Percentiles rank a stretch among this genome's conserved stretches.
Evolutionary conservation across 2,329 filamentous ascomycete species (phyloP).

Genomic region (Aspergillus nomiae): DNA sequence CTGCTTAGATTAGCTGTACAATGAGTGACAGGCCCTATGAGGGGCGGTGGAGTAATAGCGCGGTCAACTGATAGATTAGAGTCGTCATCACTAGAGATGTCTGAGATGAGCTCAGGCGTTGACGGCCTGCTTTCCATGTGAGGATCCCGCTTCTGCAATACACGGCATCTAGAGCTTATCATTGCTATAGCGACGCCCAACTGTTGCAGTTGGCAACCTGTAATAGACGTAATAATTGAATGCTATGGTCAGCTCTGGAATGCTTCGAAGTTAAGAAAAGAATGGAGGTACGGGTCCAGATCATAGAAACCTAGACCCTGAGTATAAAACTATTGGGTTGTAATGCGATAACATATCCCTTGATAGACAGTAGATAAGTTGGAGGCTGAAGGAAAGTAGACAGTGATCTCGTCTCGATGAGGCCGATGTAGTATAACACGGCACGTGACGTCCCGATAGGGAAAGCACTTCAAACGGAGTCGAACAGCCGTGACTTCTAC

Average conservation of each 20-base stretch:
- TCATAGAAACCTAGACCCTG: neutral
- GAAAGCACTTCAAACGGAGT: constrained; percentile 14
- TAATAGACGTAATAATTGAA: constrained; percentile 4
- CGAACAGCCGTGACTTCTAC: constrained; percentile 2
- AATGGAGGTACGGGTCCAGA: constrained; percentile 6
- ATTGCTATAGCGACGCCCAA: constrained; percentile 7
- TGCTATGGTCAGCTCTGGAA: constrained; percentile 5
- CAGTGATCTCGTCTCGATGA: neutral
- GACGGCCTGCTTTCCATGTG: constrained; percentile 5
- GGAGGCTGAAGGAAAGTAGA: neutral
- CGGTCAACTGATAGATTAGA: neutral
- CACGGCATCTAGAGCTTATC: constrained; percentile 19
- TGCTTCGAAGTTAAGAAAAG: constrained; percentile 1
- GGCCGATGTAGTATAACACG: neutral
- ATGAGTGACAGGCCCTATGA: constrained; percentile 9
- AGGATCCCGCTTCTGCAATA: constrained; percentile 23
- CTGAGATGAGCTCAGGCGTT: constrained; percentile 8
- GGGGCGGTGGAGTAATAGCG: constrained; percentile 10
- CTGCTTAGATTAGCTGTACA: constrained; percentile 5
- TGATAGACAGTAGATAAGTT: neutral
- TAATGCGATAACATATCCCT: neutral
- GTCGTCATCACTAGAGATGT: constrained; percentile 14
- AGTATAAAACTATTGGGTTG: constrained; percentile 6
- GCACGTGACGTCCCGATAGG: constrained; percentile 19
- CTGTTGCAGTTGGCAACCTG: neutral